These are phyloP conservation scores for Talaromyces albobiverticillius DNA, from an alignment of 2,329 filamentous ascomycete genomes.

Conservation along the genomic window DNA sequence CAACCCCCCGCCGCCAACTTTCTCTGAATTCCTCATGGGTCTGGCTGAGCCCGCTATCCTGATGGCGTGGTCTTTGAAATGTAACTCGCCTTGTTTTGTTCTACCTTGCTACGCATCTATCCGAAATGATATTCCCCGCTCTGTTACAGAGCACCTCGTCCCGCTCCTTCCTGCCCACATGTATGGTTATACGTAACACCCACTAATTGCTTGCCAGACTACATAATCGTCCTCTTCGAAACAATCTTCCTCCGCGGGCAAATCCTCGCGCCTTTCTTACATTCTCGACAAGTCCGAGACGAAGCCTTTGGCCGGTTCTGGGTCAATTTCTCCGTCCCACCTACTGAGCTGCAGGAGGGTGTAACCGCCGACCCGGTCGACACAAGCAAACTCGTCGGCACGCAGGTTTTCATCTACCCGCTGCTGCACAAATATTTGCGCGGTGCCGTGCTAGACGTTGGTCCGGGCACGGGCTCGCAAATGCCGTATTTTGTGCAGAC, in stretches of 20 bases:
- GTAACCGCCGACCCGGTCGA: background rate
- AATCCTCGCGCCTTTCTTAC: slow-evolving; percentile 32
- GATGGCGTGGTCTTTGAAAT: slow-evolving; percentile 13
- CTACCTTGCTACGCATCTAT: background rate
- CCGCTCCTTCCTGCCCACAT: background rate
- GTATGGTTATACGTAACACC: too few relatives aligned
- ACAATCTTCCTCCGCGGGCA: slow-evolving; percentile 32
- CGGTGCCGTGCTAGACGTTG: slow-evolving; percentile 48
- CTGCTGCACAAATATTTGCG: slow-evolving; percentile 36
- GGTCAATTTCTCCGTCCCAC: slow-evolving; percentile 28
- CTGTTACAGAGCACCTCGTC: too few relatives aligned
- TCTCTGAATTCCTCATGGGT: slow-evolving; percentile 11
- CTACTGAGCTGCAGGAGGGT: too few relatives aligned
- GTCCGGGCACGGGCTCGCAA: slow-evolving; percentile 53
- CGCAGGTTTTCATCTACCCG: slow-evolving; percentile 38
- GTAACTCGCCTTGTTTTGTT: slow-evolving; percentile 4
- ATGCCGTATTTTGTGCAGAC: slow-evolving; percentile 45
- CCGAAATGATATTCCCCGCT: too few relatives aligned
- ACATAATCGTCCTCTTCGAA: slow-evolving; percentile 30
- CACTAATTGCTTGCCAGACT: slow-evolving; percentile 25
- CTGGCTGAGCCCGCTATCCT: slow-evolving; percentile 15
- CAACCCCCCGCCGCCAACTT: slow-evolving; percentile 1
- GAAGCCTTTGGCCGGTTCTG: slow-evolving; percentile 42
- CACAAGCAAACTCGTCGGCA: slow-evolving; percentile 24
- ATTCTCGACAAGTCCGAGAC: slow-evolving; percentile 31